These are phyloP conservation scores for Helotiales sp. DNA, from an alignment of 2,329 filamentous ascomycete species.

Conservation along the genomic window DNA sequence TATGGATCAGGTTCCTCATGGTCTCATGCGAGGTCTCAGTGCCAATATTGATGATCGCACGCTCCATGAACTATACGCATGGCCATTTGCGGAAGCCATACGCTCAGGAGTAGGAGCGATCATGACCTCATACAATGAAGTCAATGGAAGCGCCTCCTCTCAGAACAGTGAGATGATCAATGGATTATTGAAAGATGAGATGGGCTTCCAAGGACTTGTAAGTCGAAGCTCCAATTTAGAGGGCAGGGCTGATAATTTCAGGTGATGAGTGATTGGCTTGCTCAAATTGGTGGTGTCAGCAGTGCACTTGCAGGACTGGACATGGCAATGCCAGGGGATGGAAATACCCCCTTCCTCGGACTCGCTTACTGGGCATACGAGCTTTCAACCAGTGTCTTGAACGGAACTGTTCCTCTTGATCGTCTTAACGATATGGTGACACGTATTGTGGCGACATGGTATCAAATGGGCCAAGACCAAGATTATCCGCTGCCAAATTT, in stretches of 20 bases:
- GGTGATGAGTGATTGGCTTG: conserved; percentile 70
- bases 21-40: conserved; percentile 35
- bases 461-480: conserved; percentile 58
- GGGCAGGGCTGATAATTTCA: conserved; percentile 33
- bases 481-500: conserved; percentile 58
- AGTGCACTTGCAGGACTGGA: conserved; percentile 64
- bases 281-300: conserved; percentile 58
- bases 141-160: conserved; percentile 64
- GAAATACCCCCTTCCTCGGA: conserved; percentile 50
- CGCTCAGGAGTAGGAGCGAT: conserved; percentile 75
- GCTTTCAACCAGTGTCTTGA: conserved; percentile 53
- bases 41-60: conserved; percentile 59
- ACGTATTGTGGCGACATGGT: conserved; percentile 50
- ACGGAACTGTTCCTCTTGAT: conserved; percentile 56
- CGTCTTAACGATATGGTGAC: conserved; percentile 55
- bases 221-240: background rate
- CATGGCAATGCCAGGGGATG: conserved; percentile 70
- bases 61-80: conserved; percentile 59
- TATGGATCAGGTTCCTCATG: conserved; percentile 35
- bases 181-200: conserved; percentile 69
- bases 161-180: conserved; percentile 71
- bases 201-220: conserved; percentile 65
- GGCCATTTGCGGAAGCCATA: conserved; percentile 58
- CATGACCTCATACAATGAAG: conserved; percentile 80
- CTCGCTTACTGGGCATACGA: conserved; percentile 48